Conservation (phyloP, 2,329 filamentous ascomycete genomes). For the Albifimbria verrucaria region DNA sequence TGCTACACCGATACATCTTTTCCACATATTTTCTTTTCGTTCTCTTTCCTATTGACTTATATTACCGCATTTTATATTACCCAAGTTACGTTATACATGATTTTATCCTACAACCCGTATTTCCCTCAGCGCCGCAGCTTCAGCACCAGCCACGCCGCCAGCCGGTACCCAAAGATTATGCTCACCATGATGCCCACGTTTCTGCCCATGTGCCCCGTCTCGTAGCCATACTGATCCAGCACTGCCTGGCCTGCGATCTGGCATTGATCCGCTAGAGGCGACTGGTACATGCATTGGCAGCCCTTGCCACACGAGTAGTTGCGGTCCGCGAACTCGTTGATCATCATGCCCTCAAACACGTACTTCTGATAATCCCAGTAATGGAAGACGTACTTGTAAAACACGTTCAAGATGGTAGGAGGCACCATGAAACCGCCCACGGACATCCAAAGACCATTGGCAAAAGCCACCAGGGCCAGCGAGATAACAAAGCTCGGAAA, state of each 20-base stretch:
- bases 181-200: constrained; percentile 74
- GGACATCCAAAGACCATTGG: constrained; percentile 87
- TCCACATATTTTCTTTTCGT: too few relatives aligned
- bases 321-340: constrained; percentile 73
- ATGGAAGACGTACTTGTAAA: constrained; percentile 84
- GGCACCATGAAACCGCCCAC: constrained; percentile 80
- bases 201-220: constrained; percentile 66
- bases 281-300: constrained; percentile 72
- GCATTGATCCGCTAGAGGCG: constrained; percentile 50
- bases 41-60: too few relatives aligned
- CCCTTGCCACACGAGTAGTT: constrained; percentile 46
- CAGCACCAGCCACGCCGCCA: constrained; percentile 62
- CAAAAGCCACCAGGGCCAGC: constrained; percentile 76
- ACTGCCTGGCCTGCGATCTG: constrained; percentile 69
- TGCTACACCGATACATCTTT: too few relatives aligned
- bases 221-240: constrained; percentile 66
- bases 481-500: constrained; percentile 79
- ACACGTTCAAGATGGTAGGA: constrained; percentile 69
- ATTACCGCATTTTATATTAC: too few relatives aligned
- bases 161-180: constrained; percentile 60
- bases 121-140: constrained; percentile 19
- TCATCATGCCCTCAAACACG: constrained; percentile 91
- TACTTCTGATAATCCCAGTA: constrained; percentile 87
- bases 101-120: too few relatives aligned
- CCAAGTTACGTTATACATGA: too few relatives aligned